Evolutionary conservation across 1,284 basidiomycete species (phyloP).

Genomic region (Bondarzewia mesenterica): DNA sequence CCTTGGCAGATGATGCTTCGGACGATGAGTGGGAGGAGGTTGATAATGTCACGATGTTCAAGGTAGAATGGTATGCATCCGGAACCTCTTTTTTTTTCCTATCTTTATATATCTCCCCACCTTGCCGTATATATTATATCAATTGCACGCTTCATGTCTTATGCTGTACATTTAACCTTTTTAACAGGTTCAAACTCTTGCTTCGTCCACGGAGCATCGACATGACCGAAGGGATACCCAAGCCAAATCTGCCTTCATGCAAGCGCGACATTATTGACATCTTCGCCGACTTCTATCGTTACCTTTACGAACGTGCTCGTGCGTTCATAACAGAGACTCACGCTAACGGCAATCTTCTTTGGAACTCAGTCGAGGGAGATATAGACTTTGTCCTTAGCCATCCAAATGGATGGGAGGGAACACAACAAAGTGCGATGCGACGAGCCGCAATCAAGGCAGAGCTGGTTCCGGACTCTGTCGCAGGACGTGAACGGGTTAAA

Average conservation of each 20-base stretch:
- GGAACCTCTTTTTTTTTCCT: not conserved
- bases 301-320: constrained; percentile 4
- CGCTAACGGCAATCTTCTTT: constrained; percentile 1
- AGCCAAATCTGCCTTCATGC: not conserved
- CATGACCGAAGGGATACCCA: not conserved
- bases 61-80: constrained; percentile 22
- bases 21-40: constrained; percentile 18
- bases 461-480: constrained; percentile 16
- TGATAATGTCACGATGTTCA: constrained; percentile 14
- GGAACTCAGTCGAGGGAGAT: constrained; percentile 5
- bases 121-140: too few species aligned
- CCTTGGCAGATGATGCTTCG: constrained; percentile 18
- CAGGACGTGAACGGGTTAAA: constrained; percentile 24
- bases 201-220: not conserved
- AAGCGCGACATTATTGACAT: constrained; percentile 8
- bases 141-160: too few species aligned
- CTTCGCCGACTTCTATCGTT: constrained; percentile 9
- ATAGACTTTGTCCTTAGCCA: constrained; percentile 27
- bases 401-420: constrained; percentile 31
- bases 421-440: constrained; percentile 25
- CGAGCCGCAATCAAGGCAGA: constrained; percentile 22
- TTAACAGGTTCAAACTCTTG: not conserved
- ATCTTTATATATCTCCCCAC: not conserved
- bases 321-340: constrained; percentile 3
- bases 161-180: not conserved